These are phyloP conservation scores for Exophiala calicioides DNA, from an alignment of 2,329 filamentous ascomycete genomes.

Conservation along the genomic window DNA sequence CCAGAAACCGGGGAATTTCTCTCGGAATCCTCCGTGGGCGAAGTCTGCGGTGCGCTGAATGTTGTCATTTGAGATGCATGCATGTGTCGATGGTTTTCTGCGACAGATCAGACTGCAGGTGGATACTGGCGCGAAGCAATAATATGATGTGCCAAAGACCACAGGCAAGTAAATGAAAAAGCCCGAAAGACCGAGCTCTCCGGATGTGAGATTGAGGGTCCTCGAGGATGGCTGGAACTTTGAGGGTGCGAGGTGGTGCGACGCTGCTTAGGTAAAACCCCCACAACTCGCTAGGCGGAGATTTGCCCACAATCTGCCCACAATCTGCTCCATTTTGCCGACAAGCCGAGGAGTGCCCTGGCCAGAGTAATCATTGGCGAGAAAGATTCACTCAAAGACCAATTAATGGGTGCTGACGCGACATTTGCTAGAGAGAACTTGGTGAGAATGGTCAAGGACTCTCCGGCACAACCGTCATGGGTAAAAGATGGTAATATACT, in stretches of 20 bases:
- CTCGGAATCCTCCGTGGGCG: slow-evolving; percentile 23
- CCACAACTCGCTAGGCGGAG: background rate
- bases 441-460: no score
- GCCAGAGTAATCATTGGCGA: background rate
- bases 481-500: no score
- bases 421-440: no score
- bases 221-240: slow-evolving; percentile 1
- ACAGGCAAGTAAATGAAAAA: slow-evolving; percentile 7
- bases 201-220: background rate
- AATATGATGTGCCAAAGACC: slow-evolving; percentile 2
- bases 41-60: slow-evolving; percentile 15
- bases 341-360: background rate
- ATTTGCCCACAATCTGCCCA: slow-evolving; percentile 3
- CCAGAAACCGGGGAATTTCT: slow-evolving; percentile 22
- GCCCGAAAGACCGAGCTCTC: slow-evolving; percentile 17
- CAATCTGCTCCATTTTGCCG: no score
- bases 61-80: slow-evolving; percentile 18
- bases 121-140: slow-evolving; percentile 3
- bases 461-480: no score
- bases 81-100: background rate
- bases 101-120: slow-evolving; percentile 2
- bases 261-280: background rate
- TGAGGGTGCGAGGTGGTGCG: no score
- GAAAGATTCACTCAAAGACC: no score
- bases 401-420: no score